Evolutionary conservation across 176 grass and related monocot species (phyloP).

Genomic region (Hsuehochloa calcarea): DNA sequence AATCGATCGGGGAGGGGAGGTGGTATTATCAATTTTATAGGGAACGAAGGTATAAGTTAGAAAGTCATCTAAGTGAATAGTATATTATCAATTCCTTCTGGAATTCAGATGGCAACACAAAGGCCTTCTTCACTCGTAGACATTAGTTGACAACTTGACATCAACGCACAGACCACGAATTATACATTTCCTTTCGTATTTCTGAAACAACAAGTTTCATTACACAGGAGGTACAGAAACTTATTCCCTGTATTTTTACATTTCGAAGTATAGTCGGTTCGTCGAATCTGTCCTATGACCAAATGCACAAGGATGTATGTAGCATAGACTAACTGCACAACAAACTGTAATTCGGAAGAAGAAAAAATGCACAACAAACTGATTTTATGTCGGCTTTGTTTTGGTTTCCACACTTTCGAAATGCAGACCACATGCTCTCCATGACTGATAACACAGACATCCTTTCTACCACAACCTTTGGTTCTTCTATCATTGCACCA

Average conservation of each 20-base stretch:
- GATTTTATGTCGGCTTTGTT: background rate
- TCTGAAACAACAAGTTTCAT: background rate
- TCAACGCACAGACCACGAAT: background rate
- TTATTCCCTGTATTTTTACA: slow-evolving; percentile 16
- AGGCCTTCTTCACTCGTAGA: background rate
- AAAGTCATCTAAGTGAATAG: too few relatives aligned
- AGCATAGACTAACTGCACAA: background rate
- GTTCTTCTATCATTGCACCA: background rate
- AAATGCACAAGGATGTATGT: background rate
- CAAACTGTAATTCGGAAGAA: too few relatives aligned
- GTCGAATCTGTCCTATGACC: background rate
- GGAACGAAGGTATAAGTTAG: too few relatives aligned
- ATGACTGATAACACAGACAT: background rate
- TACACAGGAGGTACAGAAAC: background rate
- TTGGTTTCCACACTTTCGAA: background rate
- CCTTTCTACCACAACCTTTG: background rate
- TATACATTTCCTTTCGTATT: background rate
- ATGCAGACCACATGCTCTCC: background rate
- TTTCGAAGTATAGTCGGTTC: background rate
- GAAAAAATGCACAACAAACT: background rate
- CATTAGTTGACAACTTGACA: background rate
- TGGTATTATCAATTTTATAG: too few relatives aligned
- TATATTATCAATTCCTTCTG: too few relatives aligned
- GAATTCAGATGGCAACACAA: too few relatives aligned
- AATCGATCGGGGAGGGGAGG: too few relatives aligned